phyloP scores from a whole-genome alignment of 495 filamentous ascomycete genomes.

The Trichoderma parareesei region DNA sequence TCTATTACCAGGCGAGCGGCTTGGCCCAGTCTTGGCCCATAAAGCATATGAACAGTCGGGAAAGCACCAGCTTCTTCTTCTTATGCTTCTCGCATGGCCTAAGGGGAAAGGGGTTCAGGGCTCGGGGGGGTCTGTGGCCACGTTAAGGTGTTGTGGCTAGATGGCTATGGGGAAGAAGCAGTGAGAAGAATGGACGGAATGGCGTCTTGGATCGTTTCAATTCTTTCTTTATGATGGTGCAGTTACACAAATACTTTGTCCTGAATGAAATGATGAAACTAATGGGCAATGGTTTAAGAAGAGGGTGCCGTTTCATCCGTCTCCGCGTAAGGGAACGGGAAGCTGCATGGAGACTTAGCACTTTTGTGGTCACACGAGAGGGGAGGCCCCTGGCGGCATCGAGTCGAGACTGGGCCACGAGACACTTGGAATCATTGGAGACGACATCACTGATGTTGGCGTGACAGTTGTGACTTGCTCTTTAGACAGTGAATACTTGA shows the following conservation, averaged over 20 bases:
- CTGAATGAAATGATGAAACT: too few relatives aligned
- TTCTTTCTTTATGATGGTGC: too few relatives aligned
- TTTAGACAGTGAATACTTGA: neutral
- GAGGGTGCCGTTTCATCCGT: neutral
- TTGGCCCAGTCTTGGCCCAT: neutral
- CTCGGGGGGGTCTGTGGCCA: neutral
- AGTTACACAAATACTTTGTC: too few relatives aligned
- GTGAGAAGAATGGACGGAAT: neutral
- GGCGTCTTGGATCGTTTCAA: too few relatives aligned
- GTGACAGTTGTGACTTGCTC: neutral
- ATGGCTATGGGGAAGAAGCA: neutral
- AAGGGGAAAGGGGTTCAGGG: neutral
- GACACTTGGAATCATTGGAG: neutral
- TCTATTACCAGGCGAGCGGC: neutral
- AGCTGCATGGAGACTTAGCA: neutral
- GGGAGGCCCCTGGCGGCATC: neutral
- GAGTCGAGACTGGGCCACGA: neutral
- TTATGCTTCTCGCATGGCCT: neutral
- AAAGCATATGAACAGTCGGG: neutral
- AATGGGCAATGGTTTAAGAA: neutral
- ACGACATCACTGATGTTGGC: neutral
- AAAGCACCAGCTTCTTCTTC: neutral
- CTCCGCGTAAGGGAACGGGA: neutral
- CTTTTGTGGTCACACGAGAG: neutral
- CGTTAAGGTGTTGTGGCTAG: neutral